These are phyloP conservation scores for Helicosporidium sp. DNA, from an alignment of 139 green algal genomes.

Conservation along the genomic window DNA sequence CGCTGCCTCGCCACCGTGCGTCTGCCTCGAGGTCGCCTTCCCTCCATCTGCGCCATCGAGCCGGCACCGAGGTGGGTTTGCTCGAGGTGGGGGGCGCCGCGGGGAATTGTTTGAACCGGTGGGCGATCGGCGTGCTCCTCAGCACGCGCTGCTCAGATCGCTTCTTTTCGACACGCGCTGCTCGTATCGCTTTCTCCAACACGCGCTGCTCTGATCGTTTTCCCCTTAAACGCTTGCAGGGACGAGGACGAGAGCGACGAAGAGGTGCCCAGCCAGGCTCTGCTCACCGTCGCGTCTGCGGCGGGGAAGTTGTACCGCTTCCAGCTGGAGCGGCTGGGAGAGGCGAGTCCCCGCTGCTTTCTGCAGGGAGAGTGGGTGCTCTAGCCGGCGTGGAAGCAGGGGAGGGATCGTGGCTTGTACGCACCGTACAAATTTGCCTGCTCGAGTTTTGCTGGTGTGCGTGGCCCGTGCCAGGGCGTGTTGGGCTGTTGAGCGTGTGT, in stretches of 20 bases:
- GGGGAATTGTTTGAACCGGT: no score
- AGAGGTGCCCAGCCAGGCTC: no score
- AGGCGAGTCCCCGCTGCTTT: neutral
- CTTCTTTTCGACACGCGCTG: no score
- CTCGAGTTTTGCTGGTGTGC: neutral
- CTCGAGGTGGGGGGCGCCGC: no score
- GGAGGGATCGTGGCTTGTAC: neutral
- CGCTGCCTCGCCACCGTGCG: slow-evolving; percentile 29
- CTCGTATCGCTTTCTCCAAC: no score
- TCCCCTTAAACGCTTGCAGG: neutral
- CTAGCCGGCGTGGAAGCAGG: neutral
- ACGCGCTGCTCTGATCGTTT: no score
- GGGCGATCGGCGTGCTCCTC: no score
- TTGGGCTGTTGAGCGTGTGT: neutral
- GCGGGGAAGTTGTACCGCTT: slow-evolving; percentile 30
- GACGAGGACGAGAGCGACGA: neutral
- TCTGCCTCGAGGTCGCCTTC: slow-evolving; percentile 15
- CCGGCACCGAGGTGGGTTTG: no score
- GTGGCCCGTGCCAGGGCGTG: no score
- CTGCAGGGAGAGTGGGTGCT: slow-evolving; percentile 7
- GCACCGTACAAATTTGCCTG: no score
- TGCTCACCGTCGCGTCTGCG: slow-evolving; percentile 17
- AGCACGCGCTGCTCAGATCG: no score
- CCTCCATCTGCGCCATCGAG: slow-evolving; percentile 16
- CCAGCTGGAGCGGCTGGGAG: neutral